These are phyloP conservation scores for Haplosporangium gracile DNA, from an alignment of 192 early-diverging fungal genomes.

Conservation along the genomic window DNA sequence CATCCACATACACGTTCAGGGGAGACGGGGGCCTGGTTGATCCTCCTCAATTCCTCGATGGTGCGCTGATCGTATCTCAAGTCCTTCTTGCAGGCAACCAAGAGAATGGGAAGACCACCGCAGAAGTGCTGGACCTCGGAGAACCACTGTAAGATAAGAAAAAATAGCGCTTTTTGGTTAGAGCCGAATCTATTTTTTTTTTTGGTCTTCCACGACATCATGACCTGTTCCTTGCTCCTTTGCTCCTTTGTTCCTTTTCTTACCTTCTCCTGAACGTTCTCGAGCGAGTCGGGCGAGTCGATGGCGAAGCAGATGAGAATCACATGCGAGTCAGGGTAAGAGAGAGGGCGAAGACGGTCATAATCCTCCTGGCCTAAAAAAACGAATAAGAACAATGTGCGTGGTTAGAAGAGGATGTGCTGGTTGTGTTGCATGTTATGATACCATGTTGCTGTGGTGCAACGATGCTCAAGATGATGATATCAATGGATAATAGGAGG, in stretches of 20 bases:
- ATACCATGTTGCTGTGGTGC: background rate
- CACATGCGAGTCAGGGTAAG: constrained; percentile 93
- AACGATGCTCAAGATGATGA: background rate
- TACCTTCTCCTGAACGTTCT: constrained; percentile 83
- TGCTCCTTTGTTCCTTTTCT: background rate
- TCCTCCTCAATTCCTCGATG: constrained; percentile 82
- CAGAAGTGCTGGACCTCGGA: constrained; percentile 92
- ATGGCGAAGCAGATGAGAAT: constrained; percentile 95
- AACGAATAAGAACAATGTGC: constrained; percentile 64
- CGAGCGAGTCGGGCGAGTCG: constrained; percentile 84
- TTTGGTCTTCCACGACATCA: background rate
- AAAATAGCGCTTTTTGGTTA: background rate
- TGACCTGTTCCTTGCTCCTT: too few relatives aligned
- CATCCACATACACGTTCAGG: constrained; percentile 71
- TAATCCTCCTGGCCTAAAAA: constrained; percentile 92
- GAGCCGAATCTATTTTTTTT: background rate
- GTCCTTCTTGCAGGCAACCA: constrained; percentile 93
- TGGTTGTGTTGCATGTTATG: background rate
- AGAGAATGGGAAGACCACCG: constrained; percentile 83
- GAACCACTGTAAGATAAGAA: constrained; percentile 76
- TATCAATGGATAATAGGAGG: background rate
- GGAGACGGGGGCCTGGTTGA: constrained; percentile 80
- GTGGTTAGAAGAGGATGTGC: background rate
- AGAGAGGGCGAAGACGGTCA: constrained; percentile 92
- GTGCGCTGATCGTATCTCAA: constrained; percentile 84